Base-by-base conservation (phyloP, 192 early-diverging fungal species). In the Backusella parvicylindrica region DNA sequence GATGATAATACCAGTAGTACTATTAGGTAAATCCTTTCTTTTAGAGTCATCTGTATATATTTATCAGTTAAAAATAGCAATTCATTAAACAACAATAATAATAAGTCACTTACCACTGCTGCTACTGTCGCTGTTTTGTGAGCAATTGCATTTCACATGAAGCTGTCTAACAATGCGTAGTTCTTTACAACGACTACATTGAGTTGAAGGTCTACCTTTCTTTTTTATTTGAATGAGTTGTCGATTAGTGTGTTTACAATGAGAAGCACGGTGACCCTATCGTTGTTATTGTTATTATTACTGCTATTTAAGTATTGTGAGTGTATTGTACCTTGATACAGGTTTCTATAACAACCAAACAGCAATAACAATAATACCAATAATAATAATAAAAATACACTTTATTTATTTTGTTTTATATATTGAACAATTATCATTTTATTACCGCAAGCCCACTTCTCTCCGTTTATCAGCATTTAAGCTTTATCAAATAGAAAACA, bases 181-280 rank as follows among this genome's bases (percentile, higher is more conserved):
- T 64, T 91, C 87, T 60, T 86, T 87, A 73, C 92, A 93, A 40
- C 80, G 85, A 56, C 75, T 64, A 77, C 92, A 93, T 71, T 93
- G 90, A 7, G 90, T 89, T 16, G 84, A 78, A 16, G 92, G 92
- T 6, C 92, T 86, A 30, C 92, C 92, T 77, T 91, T 91, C 79
- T 85, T 89, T 31, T 89, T 82, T 32, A 93, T 88, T 66, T 86
- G 85, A 36, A 86, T 77, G 18, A 93, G 79, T 37, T 85, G 83
- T 21, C 92, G 87, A 53, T 89, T 84, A 2, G 72, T 73, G 81
- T 75, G 81, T 53, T 78, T 70, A 32, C 81, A 82, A 66, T 71
- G 70, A 56, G 77, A 68, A 28, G 81, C 74, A 28, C 81, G 77
- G 72, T 82, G 81, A 36, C 81, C 81, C 81, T 82, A 68, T 30